Base-by-base conservation (phyloP, 768 basidiomycete species). In the Panellus pusillus region DNA sequence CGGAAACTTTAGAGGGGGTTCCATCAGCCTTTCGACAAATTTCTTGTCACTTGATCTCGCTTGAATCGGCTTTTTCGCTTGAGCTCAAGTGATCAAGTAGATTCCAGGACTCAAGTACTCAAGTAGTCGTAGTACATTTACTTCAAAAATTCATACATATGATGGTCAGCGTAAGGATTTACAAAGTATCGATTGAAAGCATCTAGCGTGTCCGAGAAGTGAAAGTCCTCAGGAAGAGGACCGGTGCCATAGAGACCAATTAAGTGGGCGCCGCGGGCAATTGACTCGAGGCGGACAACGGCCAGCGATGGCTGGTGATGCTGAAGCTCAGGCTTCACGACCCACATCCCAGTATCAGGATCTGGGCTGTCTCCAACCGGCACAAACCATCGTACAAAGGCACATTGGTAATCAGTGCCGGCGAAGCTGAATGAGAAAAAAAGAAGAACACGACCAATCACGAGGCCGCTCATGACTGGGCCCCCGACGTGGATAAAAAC, bases 111-210 rank as follows among this genome's bases (percentile, higher is more conserved):
- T 43, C 13, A 43, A 43, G 20, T 24, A 32, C 31, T 9, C 18
- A 40, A n/a, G 18, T n/a, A n/a, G 14, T 7, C 15, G n/a, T 14
- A 31, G 9, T 7, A 6, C 42, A n/a, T 6, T 45, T 45, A 32
- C 17, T 45, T 29, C 14, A n/a, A 28, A 47, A 67, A 56, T 57
- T 67, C 63, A 32, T 66, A 57, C 4, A 55, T 44, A 53, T 74
- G 71, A 54, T 72, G 66, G 41, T 74, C 72, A 9, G 63, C 51
- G 45, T 63, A 71, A 7, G 44, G 55, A 45, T 70, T 74, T 0
- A 72, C 61, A 49, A 65, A 70, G 48, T 61, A 72, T 0, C 45
- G 42, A 24, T 24, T 24, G 19, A 24, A 18, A 19, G 43, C 17
- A 45, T 70, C 66, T 1, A 70, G 47, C 0, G 65, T 47, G 48